These are phyloP conservation scores for Kodamaea ohmeri DNA, from an alignment of 1,139 yeast species.

Conservation along the genomic window DNA sequence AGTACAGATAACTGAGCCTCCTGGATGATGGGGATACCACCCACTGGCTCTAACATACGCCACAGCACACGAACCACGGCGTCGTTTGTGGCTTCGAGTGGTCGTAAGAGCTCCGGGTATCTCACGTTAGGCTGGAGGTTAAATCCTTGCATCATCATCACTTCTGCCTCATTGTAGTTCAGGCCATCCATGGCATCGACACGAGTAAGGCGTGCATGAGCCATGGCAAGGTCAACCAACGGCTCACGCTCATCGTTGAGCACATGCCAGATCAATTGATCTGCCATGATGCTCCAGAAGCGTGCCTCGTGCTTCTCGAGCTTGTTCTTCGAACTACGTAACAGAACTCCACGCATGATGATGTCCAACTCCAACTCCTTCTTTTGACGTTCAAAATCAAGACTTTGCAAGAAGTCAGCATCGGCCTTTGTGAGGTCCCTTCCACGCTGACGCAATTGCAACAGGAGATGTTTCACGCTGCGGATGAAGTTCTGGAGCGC, in stretches of 20 bases:
- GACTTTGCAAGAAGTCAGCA: slow-evolving; percentile 28
- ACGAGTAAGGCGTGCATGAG: slow-evolving; percentile 58
- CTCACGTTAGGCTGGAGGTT: slow-evolving; percentile 59
- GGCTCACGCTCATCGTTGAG: slow-evolving; percentile 60
- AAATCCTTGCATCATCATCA: slow-evolving; percentile 68
- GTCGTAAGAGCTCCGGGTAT: slow-evolving; percentile 72
- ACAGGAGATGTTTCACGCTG: slow-evolving; percentile 41
- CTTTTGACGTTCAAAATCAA: slow-evolving; percentile 59
- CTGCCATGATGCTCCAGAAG: slow-evolving; percentile 45
- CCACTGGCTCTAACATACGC: slow-evolving; percentile 77
- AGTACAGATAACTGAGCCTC: slow-evolving; percentile 51
- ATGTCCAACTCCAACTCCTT: slow-evolving; percentile 58
- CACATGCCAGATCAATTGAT: slow-evolving; percentile 71
- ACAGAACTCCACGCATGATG: slow-evolving; percentile 64
- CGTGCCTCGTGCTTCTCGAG: slow-evolving; percentile 24
- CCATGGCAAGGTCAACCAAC: slow-evolving; percentile 69
- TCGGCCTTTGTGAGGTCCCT: slow-evolving; percentile 24
- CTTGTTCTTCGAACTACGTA: slow-evolving; percentile 40
- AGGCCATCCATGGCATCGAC: slow-evolving; percentile 53
- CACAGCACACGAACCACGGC: slow-evolving; percentile 60
- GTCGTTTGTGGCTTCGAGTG: slow-evolving; percentile 28
- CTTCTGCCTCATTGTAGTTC: slow-evolving; percentile 58
- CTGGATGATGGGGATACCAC: slow-evolving; percentile 70
- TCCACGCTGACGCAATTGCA: slow-evolving; percentile 38
- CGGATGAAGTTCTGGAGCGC: slow-evolving; percentile 57